Evolutionary conservation across 208 protist genomes (phyloP), one percentile per base, ranked within the genome.

Genomic region (Blastocrithidia nonstop): DNA sequence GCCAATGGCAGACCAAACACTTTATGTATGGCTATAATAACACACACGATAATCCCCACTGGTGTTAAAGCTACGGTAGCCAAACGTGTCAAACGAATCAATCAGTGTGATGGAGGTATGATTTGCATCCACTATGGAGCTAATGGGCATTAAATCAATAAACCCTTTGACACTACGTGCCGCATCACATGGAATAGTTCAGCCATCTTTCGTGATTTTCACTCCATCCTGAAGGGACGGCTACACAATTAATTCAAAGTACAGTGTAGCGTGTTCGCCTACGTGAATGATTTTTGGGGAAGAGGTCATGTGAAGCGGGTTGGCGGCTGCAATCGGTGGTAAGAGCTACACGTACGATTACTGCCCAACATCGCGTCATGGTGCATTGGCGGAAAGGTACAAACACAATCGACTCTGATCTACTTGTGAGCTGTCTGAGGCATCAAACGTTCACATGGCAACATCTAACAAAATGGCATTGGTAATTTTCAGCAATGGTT

Each of bases 241-340:
- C 24, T 29, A 31, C 15, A 71, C 59, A 11, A 74, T 20, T 13
- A 89, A 59, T 19, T 64, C 45, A 50, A 93, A 88, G 7, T 70
- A 87, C 29, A 90, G 60, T n/a, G 62, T 86, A 35, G 90, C 80
- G 28, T 58, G 58, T 62, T 93, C 78, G 7, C 85, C 85, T 11
- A 93, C 85, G n/a, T 81, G 73, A n/a, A 81, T 80, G 9, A 56
- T 57, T 13, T 37, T 33, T 0, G 85, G 80, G 52, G 60, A 89
- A 40, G 63, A 29, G 11, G 37, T 24, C 71, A 93, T 78, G 28
- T 48, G 57, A 29, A 53, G 50, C 35, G 78, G 78, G 57, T 80
- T 89, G 4, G 80, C 43, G 0, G 59, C 63, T 26, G 46, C n/a
- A 8, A 22, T 90, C 66, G 25, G 52, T 33, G 15, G 69, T 43